Evolutionary conservation across 164 flowering plant genomes (phyloP).

Genomic region (Umbellularia californica): DNA sequence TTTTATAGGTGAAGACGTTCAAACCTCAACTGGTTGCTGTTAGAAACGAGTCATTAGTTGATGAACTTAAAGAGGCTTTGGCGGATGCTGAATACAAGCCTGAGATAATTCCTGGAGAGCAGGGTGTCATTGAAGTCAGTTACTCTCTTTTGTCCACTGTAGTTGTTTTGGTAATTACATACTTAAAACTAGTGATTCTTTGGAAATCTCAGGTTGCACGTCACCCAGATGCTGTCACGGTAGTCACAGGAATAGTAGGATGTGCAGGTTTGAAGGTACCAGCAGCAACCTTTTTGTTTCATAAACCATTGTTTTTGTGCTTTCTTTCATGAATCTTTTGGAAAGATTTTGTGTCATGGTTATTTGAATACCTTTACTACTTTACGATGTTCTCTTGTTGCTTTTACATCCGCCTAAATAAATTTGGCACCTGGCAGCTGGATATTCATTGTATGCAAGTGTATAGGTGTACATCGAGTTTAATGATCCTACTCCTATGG

Average conservation of each 20-base stretch:
- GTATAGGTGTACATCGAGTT: background rate
- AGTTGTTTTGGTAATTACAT: constrained; percentile 6
- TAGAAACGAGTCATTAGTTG: constrained; percentile 64
- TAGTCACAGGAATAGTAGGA: constrained; percentile 98
- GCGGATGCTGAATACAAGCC: constrained; percentile 76
- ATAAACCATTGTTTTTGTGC: background rate
- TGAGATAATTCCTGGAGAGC: constrained; percentile 92
- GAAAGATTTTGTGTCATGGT: background rate
- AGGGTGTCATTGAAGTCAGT: constrained; percentile 81
- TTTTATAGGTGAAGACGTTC: constrained; percentile 67
- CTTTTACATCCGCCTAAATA: background rate
- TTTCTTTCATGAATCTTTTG: background rate
- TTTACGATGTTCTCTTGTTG: background rate
- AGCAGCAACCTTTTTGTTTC: background rate
- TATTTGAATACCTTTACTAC: background rate
- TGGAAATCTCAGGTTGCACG: constrained; percentile 77
- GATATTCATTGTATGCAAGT: background rate
- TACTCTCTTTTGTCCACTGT: background rate
- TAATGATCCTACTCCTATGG: background rate
- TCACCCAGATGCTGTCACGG: constrained; percentile 90
- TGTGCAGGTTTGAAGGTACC: constrained; percentile 94
- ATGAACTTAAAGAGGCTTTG: constrained; percentile 85
- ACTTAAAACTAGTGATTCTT: background rate
- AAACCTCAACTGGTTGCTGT: constrained; percentile 83
- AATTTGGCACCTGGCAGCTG: background rate